phyloP scores from a whole-genome alignment of 345 rosid genomes.

The Eucalyptus marginata region DNA sequence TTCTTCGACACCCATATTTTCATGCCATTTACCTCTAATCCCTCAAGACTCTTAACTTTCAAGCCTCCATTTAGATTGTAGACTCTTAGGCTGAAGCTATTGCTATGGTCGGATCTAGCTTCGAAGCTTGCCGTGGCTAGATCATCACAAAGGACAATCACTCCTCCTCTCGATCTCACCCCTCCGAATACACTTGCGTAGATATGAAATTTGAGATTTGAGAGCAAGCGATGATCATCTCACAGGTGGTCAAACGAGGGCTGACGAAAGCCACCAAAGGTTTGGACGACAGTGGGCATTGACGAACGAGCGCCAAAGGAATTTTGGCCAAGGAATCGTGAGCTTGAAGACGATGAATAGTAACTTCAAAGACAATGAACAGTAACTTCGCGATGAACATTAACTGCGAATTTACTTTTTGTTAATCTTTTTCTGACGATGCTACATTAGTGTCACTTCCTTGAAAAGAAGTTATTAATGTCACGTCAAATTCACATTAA shows the following conservation, averaged over 20 bases:
- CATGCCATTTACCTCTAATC: background rate
- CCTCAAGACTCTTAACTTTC: background rate
- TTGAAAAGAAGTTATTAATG: background rate
- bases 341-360: background rate
- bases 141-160: background rate
- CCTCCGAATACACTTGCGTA: background rate
- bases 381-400: background rate
- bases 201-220: background rate
- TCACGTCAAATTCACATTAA: background rate
- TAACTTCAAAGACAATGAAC: background rate
- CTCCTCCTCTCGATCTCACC: too few relatives aligned
- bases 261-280: background rate
- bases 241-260: background rate
- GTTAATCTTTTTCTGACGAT: background rate
- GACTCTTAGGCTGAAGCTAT: background rate
- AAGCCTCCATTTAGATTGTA: background rate
- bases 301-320: background rate
- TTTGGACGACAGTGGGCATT: background rate
- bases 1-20: too few relatives aligned
- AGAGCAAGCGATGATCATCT: background rate
- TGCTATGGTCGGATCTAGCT: background rate
- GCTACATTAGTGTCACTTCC: background rate
- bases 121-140: background rate
- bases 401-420: too few relatives aligned
- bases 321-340: background rate